Base-by-base conservation (phyloP, 2,329 filamentous ascomycete species). In the Colletotrichum tabaci region DNA sequence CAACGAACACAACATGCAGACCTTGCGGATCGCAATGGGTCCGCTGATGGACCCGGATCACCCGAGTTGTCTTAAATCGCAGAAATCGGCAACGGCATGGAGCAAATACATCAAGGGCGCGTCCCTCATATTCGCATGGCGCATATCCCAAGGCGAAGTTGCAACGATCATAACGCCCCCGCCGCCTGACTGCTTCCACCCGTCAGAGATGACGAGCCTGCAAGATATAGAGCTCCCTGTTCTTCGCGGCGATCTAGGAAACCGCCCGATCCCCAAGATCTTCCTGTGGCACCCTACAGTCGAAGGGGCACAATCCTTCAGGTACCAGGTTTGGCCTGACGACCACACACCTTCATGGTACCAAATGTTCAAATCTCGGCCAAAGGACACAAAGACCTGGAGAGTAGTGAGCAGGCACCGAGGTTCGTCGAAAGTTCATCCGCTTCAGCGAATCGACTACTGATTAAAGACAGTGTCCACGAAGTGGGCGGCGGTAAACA, bases 141-240 rank as follows among this genome's bases (percentile, higher is more conserved):
- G 30, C 44, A 63, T 63, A n/a, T 63, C 61, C 1, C 47, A 53
- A 6, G 61, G 47, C 15, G 38, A 26, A 16, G 21, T 40, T 13
- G 47, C 46, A 4, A 53, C 61, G 10, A 47, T 63, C 47, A 47
- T 53, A 2, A 50, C 47, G 18, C 60, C 46, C 1, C 47, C 60
- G n/a, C 60, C 60, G 9, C 61, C 61, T 6, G 35, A 44, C 5
- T 47, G 61, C 15, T 53, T 53, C 12, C 46, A 53, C 4, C 47
- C 61, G 16, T 50, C 47, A 9, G 47, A 38, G 1, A 26, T 53
- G 15, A 63, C 47, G 13, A 63, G 21, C 12, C 23, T 40, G 5
- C 60, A 62, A 26, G 49, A 63, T 21, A 63, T 53, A 5, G 61
- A 63, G 23, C 9, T 53, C 9, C 61, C 47, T 1, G 49, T 63